Percentiles rank a stretch among this genome's conserved stretches.
These are phyloP conservation scores for Calonectria fujianensis DNA, from an alignment of 2,329 filamentous ascomycete genomes.

Conservation along the genomic window DNA sequence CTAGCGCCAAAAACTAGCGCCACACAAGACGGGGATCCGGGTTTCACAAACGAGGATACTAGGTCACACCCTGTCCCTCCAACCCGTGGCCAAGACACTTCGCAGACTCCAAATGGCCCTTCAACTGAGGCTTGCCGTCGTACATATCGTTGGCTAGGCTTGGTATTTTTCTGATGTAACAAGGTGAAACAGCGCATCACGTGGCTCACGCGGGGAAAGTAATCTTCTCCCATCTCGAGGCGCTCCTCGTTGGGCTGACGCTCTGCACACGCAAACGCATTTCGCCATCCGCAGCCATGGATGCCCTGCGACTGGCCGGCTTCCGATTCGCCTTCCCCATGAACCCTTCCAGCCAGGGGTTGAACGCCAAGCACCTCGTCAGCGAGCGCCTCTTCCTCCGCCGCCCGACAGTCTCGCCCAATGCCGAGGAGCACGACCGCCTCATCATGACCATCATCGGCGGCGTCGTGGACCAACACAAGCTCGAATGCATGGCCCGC, in stretches of 20 bases:
- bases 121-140: not conserved
- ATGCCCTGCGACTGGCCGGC: not conserved
- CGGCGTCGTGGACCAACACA: not conserved
- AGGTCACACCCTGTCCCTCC: not conserved
- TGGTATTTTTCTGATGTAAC: not conserved
- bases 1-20: not conserved
- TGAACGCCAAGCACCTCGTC: not conserved
- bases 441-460: not conserved
- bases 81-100: not conserved
- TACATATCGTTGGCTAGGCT: not conserved
- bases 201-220: not conserved
- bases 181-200: not conserved
- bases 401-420: not conserved
- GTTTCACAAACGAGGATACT: not conserved
- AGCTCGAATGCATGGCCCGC: not conserved
- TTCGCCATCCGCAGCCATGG: not conserved
- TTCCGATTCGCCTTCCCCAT: not conserved
- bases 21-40: not conserved
- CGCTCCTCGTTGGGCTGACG: not conserved
- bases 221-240: not conserved
- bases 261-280: not conserved
- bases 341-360: not conserved
- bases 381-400: not conserved
- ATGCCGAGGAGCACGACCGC: not conserved
- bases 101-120: not conserved